Evolutionary conservation across 169 alveolate species (phyloP).

Genomic region (Plasmodium vinckei): DNA sequence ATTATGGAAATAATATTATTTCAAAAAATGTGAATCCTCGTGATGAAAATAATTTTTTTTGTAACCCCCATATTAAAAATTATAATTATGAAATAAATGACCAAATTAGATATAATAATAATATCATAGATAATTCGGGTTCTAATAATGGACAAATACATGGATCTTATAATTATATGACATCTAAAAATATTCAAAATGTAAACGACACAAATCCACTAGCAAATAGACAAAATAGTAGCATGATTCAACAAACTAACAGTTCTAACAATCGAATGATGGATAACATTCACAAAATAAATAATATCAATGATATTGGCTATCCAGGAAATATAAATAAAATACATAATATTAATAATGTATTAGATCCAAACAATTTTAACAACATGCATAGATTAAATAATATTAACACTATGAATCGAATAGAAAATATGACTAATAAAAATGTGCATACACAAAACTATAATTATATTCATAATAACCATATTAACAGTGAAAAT

Average conservation of each 20-base stretch:
- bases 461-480: no score
- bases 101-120: conserved; percentile 1
- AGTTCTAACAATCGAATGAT: not conserved
- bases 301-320: not conserved
- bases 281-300: not conserved
- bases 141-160: not conserved
- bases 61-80: conserved; percentile 20
- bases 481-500: no score
- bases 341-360: not conserved
- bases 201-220: not conserved
- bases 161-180: not conserved
- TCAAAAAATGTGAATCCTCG: conserved; percentile 1
- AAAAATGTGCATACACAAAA: not conserved
- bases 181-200: not conserved
- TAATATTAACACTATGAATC: not conserved
- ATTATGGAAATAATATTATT: conserved; percentile 1
- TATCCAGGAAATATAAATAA: not conserved
- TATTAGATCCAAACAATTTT: not conserved
- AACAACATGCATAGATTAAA: not conserved
- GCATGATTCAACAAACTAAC: no score
- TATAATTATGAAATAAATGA: conserved; percentile 17
- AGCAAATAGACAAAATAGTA: not conserved
- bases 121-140: not conserved
- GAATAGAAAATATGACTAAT: not conserved
- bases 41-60: conserved; percentile 32